Evolutionary conservation across 73 alveolate genomes (phyloP), one percentile per base, ranked within the genome.

Genomic region (Paramecium caudatum): DNA sequence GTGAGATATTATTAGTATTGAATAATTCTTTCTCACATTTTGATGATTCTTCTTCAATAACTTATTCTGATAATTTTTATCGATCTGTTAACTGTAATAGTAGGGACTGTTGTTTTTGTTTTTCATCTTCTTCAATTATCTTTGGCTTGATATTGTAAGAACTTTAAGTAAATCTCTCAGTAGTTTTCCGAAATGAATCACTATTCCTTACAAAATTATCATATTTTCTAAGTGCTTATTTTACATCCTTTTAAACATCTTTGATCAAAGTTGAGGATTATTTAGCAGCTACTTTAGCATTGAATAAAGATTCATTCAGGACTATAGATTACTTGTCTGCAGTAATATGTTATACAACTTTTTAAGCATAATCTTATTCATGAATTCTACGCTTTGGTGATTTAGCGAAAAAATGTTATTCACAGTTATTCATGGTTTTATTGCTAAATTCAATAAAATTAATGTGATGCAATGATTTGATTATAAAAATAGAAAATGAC

Each of bases 1-100:
- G n/a, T n/a, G n/a, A n/a, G n/a, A n/a, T n/a, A n/a, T n/a, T 55
- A 55, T 55, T 27, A 19, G 80, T 55, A 55, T 55, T 46, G 8
- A 13, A 49, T 5, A 5, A 21, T 8, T 49, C 23, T 19, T 49
- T 34, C 70, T 17, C n/a, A 13, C 25, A 30, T 15, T 49, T 49
- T 49, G 17, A 49, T 49, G 10, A 3, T 16, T 55, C 80, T 21
- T 5, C 30, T 7, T 27, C 46, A 4, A 27, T 1, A 19, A 5
- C 23, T 55, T 23, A 27, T 23, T 13, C 8, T 3, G 23, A 55
- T 9, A 1, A 55, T 9, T 43, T 55, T 55, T 55, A 23, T 23
- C 12, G 3, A 10, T 23, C 80, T 23, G 0, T 23, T 55, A 10
- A 55, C 12, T 23, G 80, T 0, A 55, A 2, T 27, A 10, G 30